Conservation (phyloP, 78 protist genomes). For the Capsaspora owczarzaki region DNA sequence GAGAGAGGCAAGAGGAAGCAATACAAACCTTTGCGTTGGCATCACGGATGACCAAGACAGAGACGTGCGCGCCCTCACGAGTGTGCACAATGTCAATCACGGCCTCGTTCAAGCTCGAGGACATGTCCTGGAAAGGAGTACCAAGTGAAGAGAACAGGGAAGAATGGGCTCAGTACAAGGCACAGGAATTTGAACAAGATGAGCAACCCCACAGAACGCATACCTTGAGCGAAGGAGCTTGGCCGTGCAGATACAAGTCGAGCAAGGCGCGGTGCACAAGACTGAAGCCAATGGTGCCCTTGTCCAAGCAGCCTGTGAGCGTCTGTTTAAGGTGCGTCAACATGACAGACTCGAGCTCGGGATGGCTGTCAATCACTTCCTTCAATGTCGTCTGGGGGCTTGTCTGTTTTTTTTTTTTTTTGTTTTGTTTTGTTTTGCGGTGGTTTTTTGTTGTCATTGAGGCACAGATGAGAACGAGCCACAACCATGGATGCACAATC, state of each 20-base stretch:
- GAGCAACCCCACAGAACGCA: too few species aligned
- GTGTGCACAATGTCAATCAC: constrained; percentile 55
- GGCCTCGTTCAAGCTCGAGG: too few species aligned
- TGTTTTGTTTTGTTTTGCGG: neutral
- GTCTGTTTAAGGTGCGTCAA: constrained; percentile 8
- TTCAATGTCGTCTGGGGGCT: constrained; percentile 16
- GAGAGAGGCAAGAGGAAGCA: neutral
- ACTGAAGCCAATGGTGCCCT: constrained; percentile 35
- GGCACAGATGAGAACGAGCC: neutral
- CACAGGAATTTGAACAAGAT: too few species aligned
- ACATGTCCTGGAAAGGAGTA: too few species aligned
- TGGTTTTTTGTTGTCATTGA: neutral
- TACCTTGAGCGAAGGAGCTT: too few species aligned
- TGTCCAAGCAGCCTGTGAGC: constrained; percentile 14
- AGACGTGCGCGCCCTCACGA: constrained; percentile 37
- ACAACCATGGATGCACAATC: neutral
- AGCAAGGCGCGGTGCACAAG: constrained; percentile 26
- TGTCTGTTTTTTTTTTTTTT: neutral
- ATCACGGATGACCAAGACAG: constrained; percentile 16
- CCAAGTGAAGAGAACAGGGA: too few species aligned
- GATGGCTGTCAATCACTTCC: neutral
- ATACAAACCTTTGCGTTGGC: constrained; percentile 36
- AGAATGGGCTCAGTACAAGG: too few species aligned
- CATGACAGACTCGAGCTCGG: constrained; percentile 16
- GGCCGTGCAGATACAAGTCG: constrained; percentile 15